A percentile compares a stretch with the other conserved stretches of the same genome.
phyloP scores from a whole-genome alignment of 495 filamentous ascomycete species.

The Physcia stellaris region DNA sequence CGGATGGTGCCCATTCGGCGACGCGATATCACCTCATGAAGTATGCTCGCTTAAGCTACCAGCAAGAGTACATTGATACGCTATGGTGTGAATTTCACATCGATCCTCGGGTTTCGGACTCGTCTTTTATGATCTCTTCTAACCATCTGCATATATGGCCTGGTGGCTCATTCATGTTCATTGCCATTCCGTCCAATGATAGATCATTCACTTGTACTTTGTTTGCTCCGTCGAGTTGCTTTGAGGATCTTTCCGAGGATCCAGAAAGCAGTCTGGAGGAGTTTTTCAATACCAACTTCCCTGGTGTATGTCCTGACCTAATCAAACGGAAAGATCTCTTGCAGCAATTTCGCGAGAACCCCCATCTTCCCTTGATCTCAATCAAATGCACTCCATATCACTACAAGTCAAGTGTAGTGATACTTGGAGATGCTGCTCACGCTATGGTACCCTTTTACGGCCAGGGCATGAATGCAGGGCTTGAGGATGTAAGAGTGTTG shows the following conservation, averaged over 20 bases:
- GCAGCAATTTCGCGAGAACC: conserved; percentile 60
- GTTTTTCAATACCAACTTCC: conserved; percentile 73
- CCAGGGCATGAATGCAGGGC: conserved; percentile 76
- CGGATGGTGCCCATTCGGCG: conserved; percentile 88
- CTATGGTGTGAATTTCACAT: conserved; percentile 97
- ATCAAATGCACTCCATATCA: conserved; percentile 88
- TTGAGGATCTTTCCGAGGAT: conserved; percentile 40
- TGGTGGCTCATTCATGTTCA: conserved; percentile 87
- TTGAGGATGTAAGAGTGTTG: conserved; percentile 74
- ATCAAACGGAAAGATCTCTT: conserved; percentile 55
- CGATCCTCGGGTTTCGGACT: conserved; percentile 35
- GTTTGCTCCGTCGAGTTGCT: conserved; percentile 58
- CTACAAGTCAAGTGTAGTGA: conserved; percentile 59
- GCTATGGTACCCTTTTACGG: conserved; percentile 96
- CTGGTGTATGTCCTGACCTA: conserved; percentile 69
- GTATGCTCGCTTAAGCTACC: conserved; percentile 71
- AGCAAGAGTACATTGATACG: conserved; percentile 92
- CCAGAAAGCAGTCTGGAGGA: conserved; percentile 36
- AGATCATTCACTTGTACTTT: conserved; percentile 91
- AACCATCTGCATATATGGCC: conserved; percentile 98
- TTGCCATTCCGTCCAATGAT: conserved; percentile 81
- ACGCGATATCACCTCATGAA: conserved; percentile 91
- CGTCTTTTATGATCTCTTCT: conserved; percentile 64
- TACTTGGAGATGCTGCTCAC: conserved; percentile 89
- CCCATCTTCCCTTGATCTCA: conserved; percentile 80